Evolutionary conservation across 1,139 yeast species (phyloP), one percentile per base, ranked within the genome.

Genomic region (Pichia sp.): DNA sequence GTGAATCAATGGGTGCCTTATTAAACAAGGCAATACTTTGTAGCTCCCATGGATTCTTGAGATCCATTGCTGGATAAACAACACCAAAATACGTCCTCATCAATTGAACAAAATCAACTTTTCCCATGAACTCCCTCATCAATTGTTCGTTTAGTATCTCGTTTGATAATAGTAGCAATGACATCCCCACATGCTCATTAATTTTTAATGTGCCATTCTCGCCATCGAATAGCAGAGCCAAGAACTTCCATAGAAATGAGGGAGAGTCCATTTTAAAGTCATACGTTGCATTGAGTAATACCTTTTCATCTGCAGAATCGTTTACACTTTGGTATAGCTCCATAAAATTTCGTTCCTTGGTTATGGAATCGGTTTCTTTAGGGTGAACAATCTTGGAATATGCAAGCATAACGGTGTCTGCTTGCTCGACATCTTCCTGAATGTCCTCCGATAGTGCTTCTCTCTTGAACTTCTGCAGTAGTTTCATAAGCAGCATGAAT

Each of bases 21-120:
- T 37, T 44, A 3, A 44, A 27, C 13, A 44, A 22, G 5, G 23
- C 29, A 16, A 44, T 44, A 18, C 46, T 40, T 18, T 44, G 48
- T 24, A 44, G 27, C 11, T 42, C 45, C 41, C 43, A 44, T 22
- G 44, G 45, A 15, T 22, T 25, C 9, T 34, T 23, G 3, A 42
- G 22, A 12, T 32, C 18, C 12, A 42, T 29, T 6, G 19, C 12
- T 4, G 39, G 38, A 30, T 40, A 43, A 4, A 36, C 16, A 3
- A 21, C 20, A 11, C n/a, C 19, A 24, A 44, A 44, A 34, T 42
- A 44, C 3, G 19, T 12, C 7, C 29, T 16, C 3, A 32, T 16
- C 22, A 44, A 33, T 5, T 22, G n/a, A 16, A 24, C 19, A 11
- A 26, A 21, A 7, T 24, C 10, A 3, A 34, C 30, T 5, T 8